Conservation (phyloP, 441 rosid species). For the Jatropha podagrica region DNA sequence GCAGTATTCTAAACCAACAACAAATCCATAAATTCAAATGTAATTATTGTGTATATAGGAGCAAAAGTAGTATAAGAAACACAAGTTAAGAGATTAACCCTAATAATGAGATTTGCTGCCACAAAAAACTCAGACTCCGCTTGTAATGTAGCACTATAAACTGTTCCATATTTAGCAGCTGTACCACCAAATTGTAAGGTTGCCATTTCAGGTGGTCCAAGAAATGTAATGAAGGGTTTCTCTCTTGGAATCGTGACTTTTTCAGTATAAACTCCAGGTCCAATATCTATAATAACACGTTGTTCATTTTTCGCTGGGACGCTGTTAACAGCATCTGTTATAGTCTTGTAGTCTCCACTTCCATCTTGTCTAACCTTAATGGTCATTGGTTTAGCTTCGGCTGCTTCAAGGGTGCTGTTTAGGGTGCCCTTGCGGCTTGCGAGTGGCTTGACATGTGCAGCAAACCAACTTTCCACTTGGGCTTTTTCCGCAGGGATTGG, state of each 20-base stretch:
- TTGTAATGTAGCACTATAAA: conserved; percentile 66
- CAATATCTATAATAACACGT: conserved; percentile 42
- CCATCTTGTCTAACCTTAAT: conserved; percentile 43
- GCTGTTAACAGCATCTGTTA: conserved; percentile 37
- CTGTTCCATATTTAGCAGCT: conserved; percentile 55
- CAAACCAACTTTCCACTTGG: not conserved
- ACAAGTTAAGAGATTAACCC: conserved; percentile 24
- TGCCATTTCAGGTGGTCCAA: conserved; percentile 37
- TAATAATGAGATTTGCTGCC: conserved; percentile 46
- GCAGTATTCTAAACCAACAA: conserved; percentile 47
- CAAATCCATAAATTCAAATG: not conserved
- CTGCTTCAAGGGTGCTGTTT: conserved; percentile 33
- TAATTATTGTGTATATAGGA: not conserved
- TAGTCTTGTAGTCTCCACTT: conserved; percentile 39
- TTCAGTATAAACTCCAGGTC: conserved; percentile 33
- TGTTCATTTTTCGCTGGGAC: conserved; percentile 26
- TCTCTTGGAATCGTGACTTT: conserved; percentile 33
- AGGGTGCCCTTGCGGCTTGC: conserved; percentile 22
- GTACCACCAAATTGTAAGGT: conserved; percentile 41
- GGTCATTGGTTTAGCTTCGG: conserved; percentile 23
- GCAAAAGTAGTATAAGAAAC: not conserved
- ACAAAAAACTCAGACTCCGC: conserved; percentile 49
- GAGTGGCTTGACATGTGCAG: conserved; percentile 12
- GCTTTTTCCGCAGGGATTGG: not conserved
- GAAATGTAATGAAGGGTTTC: conserved; percentile 40